These are phyloP conservation scores for Kluyveromyces marxianus DNA, from an alignment of 1,139 yeast genomes.

Conservation along the genomic window DNA sequence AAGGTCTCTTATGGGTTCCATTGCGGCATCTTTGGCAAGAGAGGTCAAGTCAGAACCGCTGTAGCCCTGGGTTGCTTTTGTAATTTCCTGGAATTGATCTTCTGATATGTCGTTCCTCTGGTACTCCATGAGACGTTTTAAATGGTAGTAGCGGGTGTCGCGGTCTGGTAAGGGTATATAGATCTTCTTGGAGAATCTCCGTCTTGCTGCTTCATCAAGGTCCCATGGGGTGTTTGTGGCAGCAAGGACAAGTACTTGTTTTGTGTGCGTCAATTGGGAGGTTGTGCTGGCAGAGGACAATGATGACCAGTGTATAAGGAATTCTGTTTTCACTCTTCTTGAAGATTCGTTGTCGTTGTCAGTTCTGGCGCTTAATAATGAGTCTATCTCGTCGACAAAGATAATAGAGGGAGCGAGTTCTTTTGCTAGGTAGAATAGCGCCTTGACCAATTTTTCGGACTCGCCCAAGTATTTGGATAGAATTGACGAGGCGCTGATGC, in stretches of 20 bases:
- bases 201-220: conserved; percentile 60
- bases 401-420: conserved; percentile 39
- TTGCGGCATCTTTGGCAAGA: conserved; percentile 64
- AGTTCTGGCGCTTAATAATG: conserved; percentile 46
- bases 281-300: conserved; percentile 47
- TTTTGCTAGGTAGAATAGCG: conserved; percentile 50
- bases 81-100: conserved; percentile 41
- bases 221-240: conserved; percentile 66
- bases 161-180: conserved; percentile 61
- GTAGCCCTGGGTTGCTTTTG: conserved; percentile 47
- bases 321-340: conserved; percentile 55
- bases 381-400: conserved; percentile 57
- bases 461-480: conserved; percentile 59
- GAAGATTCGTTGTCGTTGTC: conserved; percentile 43
- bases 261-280: conserved; percentile 11
- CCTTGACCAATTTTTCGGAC: conserved; percentile 54
- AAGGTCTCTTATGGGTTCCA: conserved; percentile 58
- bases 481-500: conserved; percentile 54
- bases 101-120: conserved; percentile 37
- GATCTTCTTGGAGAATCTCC: conserved; percentile 53
- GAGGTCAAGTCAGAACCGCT: conserved; percentile 61
- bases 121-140: conserved; percentile 38
- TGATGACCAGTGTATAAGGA: conserved; percentile 60
- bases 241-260: conserved; percentile 47
- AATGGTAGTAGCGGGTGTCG: conserved; percentile 46